Base-by-base conservation (phyloP, 2,329 filamentous ascomycete genomes). In the Orbilia javanica region DNA sequence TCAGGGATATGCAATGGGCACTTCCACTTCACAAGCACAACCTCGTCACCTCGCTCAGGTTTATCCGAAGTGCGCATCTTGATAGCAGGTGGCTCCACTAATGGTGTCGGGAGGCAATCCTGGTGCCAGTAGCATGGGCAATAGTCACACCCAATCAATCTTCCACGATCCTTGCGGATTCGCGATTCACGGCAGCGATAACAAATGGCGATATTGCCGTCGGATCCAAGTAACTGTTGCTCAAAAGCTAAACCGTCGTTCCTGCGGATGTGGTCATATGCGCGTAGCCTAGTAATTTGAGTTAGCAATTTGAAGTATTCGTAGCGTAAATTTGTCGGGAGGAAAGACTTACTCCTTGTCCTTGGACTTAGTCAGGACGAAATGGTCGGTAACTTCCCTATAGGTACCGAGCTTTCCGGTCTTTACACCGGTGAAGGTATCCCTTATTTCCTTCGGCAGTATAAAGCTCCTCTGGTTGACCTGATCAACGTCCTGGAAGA, bases 91-190 rank as follows among this genome's bases (percentile, higher is more conserved):
- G 73, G 73, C 29, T 77, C 73, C 46, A 70, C 65, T 11, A 77
- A 29, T 11, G 73, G 66, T 18, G 18, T 36, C 8, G 65, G 73
- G 18, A 97, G 86, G 84, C 95, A 98, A 84, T 98, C 95, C 64
- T 97, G 87, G 85, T 98, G 95, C 92, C 94, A 98, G 82, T 91
- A 88, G 31, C 92, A 87, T 11, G 89, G 87, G 84, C 95, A 98
- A 81, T 88, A 89, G 84, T 93, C 94, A 85, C 95, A 98, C 53
- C 92, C 90, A 81, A 97, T 91, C 81, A 98, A 93, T 80, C 91
- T 89, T 27, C 92, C 89, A 18, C 66, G 73, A 81, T 87, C 87
- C 79, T 85, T 85, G 63, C 88, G 86, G 55, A 77, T 44, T 31
- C 90, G 88, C 25, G 91, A 88, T 81, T 88, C 87, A 80, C 91